Evolutionary conservation across 2,329 filamentous ascomycete genomes (phyloP).

Genomic region (Fusarium continuum): DNA sequence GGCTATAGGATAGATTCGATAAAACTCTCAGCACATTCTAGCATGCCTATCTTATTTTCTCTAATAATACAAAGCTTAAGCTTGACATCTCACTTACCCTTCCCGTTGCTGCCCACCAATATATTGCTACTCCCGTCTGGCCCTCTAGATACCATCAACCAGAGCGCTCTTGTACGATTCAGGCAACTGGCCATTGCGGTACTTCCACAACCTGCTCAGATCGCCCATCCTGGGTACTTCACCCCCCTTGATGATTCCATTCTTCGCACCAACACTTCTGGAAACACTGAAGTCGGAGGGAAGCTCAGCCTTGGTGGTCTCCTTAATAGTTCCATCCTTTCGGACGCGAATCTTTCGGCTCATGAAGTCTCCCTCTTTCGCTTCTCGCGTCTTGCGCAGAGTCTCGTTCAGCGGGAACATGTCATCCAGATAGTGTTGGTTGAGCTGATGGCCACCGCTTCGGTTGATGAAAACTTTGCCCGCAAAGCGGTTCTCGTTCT

Average conservation of each 20-base stretch:
- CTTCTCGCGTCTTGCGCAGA: not conserved
- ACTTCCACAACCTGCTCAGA: constrained; percentile 17
- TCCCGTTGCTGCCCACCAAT: not conserved
- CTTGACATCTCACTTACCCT: not conserved
- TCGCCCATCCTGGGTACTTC: constrained; percentile 8
- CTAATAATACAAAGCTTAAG: not conserved
- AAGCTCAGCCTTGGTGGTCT: constrained; percentile 1
- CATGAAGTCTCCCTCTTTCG: constrained; percentile 12
- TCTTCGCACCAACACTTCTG: not conserved
- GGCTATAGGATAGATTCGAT: not conserved
- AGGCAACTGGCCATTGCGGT: constrained; percentile 4
- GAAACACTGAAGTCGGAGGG: not conserved
- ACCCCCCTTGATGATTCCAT: not conserved
- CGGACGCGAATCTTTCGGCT: not conserved
- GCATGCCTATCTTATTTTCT: not conserved
- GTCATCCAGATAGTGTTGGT: constrained; percentile 27
- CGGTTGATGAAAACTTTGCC: constrained; percentile 25
- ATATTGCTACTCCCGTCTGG: not conserved
- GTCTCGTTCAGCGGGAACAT: constrained; percentile 18
- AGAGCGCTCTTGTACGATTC: not conserved
- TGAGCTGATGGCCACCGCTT: constrained; percentile 24
- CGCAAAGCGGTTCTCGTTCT: constrained; percentile 28
- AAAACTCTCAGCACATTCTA: not conserved
- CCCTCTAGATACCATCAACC: not conserved
- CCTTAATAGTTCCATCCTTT: constrained; percentile 4